phyloP scores from a whole-genome alignment of 1,284 basidiomycete species.

The Sphagnurus paluster region DNA sequence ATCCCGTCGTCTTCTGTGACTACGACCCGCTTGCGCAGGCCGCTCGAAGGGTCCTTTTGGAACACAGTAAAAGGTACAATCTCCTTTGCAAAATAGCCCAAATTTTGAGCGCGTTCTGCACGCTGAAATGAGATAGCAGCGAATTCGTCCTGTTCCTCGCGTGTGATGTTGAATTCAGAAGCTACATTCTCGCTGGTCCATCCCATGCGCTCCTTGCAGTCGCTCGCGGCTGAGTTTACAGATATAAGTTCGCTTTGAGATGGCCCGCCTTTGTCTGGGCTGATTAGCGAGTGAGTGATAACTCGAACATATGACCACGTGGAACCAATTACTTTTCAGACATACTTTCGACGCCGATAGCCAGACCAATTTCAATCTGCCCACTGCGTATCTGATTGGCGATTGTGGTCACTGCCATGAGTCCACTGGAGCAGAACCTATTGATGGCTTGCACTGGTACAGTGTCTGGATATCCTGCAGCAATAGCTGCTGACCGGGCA shows the following conservation, averaged over 20 bases:
- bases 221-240: conserved; percentile 49
- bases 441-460: conserved; percentile 79
- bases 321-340: conserved; percentile 53
- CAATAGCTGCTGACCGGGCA: conserved; percentile 73
- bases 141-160: conserved; percentile 84
- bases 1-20: conserved; percentile 84
- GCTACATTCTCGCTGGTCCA: conserved; percentile 87
- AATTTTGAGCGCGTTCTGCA: conserved; percentile 65
- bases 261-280: conserved; percentile 67
- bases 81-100: conserved; percentile 74
- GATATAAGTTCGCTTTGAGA: conserved; percentile 60
- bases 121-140: conserved; percentile 81
- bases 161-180: conserved; percentile 75
- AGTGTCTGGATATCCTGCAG: conserved; percentile 79
- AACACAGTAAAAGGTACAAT: conserved; percentile 80
- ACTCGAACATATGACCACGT: neutral
- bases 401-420: conserved; percentile 73
- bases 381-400: conserved; percentile 81
- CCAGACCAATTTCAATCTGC: conserved; percentile 85
- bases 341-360: conserved; percentile 87
- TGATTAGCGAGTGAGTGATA: conserved; percentile 25
- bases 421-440: conserved; percentile 78
- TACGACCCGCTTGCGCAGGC: conserved; percentile 54
- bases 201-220: conserved; percentile 76
- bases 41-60: conserved; percentile 54